phyloP scores from a whole-genome alignment of 805 yeast genomes.

The Lipomyces starkeyi region DNA sequence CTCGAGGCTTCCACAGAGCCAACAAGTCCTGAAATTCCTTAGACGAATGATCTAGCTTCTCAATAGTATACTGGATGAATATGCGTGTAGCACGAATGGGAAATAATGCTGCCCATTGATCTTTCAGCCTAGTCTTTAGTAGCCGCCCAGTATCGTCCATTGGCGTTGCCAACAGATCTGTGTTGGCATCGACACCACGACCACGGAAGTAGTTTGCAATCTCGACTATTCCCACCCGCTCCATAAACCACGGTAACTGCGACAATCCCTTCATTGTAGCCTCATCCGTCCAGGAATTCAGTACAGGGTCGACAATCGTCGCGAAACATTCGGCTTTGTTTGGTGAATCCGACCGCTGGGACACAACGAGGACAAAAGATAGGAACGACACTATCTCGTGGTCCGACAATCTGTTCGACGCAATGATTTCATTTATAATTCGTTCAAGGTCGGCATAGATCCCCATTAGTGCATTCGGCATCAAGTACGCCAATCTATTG shows the following conservation, averaged over 20 bases:
- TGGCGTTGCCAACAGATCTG: slow-evolving; percentile 73
- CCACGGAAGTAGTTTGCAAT: slow-evolving; percentile 89
- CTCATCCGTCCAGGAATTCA: slow-evolving; percentile 90
- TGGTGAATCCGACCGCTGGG: slow-evolving; percentile 71
- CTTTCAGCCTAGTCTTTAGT: slow-evolving; percentile 77
- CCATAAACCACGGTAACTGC: slow-evolving; percentile 98
- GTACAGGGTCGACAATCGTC: slow-evolving; percentile 89
- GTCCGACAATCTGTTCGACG: slow-evolving; percentile 72
- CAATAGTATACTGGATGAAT: slow-evolving; percentile 93
- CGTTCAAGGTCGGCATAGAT: slow-evolving; percentile 82
- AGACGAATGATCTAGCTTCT: slow-evolving; percentile 79
- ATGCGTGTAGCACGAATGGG: slow-evolving; percentile 96
- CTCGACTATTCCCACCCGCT: slow-evolving; percentile 89
- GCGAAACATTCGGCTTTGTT: slow-evolving; percentile 80
- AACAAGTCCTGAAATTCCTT: slow-evolving; percentile 74
- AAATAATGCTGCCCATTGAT: slow-evolving; percentile 91
- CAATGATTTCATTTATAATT: slow-evolving; percentile 74
- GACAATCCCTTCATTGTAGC: slow-evolving; percentile 85
- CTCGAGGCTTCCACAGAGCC: slow-evolving; percentile 88
- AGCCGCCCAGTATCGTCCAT: slow-evolving; percentile 89
- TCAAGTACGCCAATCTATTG: slow-evolving; percentile 89
- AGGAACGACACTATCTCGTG: slow-evolving; percentile 95
- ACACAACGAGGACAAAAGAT: slow-evolving; percentile 87
- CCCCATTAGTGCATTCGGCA: slow-evolving; percentile 86
- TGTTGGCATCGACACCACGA: slow-evolving; percentile 76